Evolutionary conservation across 331 rosid genomes (phyloP).

Genomic region (Pyracantha coccinea): DNA sequence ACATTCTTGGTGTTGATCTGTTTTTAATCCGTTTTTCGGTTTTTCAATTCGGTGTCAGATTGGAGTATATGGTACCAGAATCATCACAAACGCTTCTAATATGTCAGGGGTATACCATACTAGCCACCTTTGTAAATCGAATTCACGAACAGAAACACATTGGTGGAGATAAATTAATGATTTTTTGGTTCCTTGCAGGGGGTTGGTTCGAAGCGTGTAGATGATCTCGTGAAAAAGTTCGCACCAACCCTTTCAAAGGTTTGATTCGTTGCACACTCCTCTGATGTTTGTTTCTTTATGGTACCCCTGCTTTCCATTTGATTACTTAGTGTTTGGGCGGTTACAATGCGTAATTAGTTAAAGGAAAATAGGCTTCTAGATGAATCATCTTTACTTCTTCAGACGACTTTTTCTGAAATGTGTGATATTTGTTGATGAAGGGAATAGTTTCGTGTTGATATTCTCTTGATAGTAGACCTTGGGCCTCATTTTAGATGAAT

Average conservation of each 20-base stretch:
- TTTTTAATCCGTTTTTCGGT: neutral
- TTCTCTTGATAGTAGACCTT: neutral
- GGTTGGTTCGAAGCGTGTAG: slow-evolving; percentile 53
- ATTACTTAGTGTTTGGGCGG: no score
- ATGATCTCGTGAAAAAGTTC: slow-evolving; percentile 56
- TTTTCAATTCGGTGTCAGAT: slow-evolving; percentile 25
- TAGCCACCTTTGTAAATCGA: neutral
- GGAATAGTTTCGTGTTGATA: neutral
- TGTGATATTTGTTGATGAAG: neutral
- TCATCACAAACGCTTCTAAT: slow-evolving; percentile 7
- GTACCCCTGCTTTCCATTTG: slow-evolving; percentile 1
- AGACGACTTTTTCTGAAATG: neutral
- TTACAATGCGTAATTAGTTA: neutral
- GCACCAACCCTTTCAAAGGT: slow-evolving; percentile 78
- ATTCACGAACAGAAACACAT: neutral
- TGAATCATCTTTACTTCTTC: neutral
- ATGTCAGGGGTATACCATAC: slow-evolving; percentile 36
- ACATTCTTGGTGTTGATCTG: slow-evolving; percentile 4
- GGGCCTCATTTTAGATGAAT: neutral
- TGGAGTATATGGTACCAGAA: slow-evolving; percentile 21
- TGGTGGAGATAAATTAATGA: neutral
- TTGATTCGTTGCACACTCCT: slow-evolving; percentile 39
- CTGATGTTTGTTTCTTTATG: slow-evolving; percentile 24
- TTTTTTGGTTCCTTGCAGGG: slow-evolving; percentile 37
- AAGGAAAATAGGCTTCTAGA: neutral